phyloP scores from a whole-genome alignment of 345 rosid genomes.

The Trapa incisa region DNA sequence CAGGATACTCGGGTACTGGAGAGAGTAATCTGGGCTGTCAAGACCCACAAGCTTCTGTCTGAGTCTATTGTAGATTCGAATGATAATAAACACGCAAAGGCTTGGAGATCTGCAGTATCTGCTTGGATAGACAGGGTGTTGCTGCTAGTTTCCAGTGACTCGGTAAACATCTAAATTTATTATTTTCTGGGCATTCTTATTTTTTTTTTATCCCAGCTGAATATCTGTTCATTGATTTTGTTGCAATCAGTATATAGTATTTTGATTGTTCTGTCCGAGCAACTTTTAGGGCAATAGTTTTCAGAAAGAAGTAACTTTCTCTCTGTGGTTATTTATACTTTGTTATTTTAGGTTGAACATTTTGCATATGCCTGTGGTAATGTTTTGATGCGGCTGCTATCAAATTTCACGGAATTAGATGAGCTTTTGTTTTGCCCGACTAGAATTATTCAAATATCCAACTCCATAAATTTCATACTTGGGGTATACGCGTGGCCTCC shows the following conservation, averaged over 20 bases:
- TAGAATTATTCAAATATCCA: background rate
- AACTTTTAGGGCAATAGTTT: background rate
- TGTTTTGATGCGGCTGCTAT: background rate
- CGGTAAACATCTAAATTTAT: constrained; percentile 24
- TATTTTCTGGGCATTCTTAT: background rate
- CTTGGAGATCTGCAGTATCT: constrained; percentile 57
- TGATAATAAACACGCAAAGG: constrained; percentile 23
- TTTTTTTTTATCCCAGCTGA: background rate
- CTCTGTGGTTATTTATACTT: background rate
- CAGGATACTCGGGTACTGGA: constrained; percentile 27
- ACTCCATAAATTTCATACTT: background rate
- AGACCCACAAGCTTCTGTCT: constrained; percentile 39
- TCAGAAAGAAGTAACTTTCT: background rate
- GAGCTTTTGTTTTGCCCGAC: background rate
- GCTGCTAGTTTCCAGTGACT: constrained; percentile 31
- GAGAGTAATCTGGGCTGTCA: constrained; percentile 26
- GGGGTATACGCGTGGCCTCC: background rate
- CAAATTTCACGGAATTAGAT: background rate
- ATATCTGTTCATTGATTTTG: background rate
- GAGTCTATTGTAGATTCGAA: constrained; percentile 23
- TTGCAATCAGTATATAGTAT: background rate
- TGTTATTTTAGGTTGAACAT: background rate
- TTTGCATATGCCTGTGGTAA: background rate
- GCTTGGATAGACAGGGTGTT: constrained; percentile 49
- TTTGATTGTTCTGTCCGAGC: background rate